Evolutionary conservation across 352 stramenopile species (phyloP), one percentile per base, ranked within the genome.

Genomic region (Phytophthora sp.): DNA sequence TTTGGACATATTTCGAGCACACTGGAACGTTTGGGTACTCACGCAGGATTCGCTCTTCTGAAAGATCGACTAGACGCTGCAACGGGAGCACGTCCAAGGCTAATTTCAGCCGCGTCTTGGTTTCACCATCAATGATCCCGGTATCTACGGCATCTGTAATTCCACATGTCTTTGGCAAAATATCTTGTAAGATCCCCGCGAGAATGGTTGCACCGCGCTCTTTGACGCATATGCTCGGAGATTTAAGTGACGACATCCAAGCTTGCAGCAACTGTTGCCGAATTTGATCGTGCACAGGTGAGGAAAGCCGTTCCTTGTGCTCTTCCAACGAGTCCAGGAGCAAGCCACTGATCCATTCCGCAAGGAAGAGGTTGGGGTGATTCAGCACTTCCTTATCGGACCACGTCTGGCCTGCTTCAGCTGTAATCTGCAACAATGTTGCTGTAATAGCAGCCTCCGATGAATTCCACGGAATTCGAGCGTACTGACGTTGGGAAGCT

Each of bases 281-380:
- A 29, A 93, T 76, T 9, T 74, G 57, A 53, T 87, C 83, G 8
- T 88, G 81, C 6, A 74, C 46, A 13, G 69, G 52, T 13, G 71
- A 72, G 11, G 72, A 70, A 3, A 91, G 53, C 16, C 66, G 53
- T 21, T 76, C 57, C 38, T 89, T 77, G 55, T 80, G 80, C 26
- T 64, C 31, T 23, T 79, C 69, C 7, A 91, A 67, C 1, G 72
- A 79, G 27, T 91, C 77, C 52, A 93, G 77, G 52, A 97, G 47
- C 29, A 97, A 71, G 5, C 74, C 75, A 55, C 82, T 96, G 49
- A 94, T 80, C 86, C 85, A 96, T 51, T 96, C 86, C 0, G 88
- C 89, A 18, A 97, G 73, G 54, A 91, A 93, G 1, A 97, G 68
- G 29, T 95, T 96, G 12, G 90, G 90, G 33, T 96, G 88, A 38